phyloP scores from a whole-genome alignment of 2,329 filamentous ascomycete genomes.

The Lanzia echinophila region DNA sequence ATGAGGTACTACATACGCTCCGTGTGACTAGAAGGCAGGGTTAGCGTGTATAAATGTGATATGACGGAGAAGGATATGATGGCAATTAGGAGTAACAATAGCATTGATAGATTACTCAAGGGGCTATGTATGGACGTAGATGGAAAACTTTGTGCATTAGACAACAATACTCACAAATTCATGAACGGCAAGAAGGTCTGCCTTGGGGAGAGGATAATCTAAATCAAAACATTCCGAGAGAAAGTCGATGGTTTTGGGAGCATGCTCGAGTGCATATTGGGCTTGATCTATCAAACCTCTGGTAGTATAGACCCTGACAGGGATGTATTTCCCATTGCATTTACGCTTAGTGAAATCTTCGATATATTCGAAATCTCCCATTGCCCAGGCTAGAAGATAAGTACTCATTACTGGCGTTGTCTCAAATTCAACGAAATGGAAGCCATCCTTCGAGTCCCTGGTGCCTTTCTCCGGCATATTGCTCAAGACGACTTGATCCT shows the following conservation, averaged over 20 bases:
- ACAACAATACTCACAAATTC: slow-evolving; percentile 61
- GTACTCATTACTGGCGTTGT: slow-evolving; percentile 82
- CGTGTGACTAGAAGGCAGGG: slow-evolving; percentile 42
- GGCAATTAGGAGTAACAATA: too few species aligned
- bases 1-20: slow-evolving; percentile 54
- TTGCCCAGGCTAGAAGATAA: slow-evolving; percentile 84
- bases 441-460: slow-evolving; percentile 53
- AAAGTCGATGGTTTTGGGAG: slow-evolving; percentile 89
- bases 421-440: slow-evolving; percentile 72
- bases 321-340: slow-evolving; percentile 86
- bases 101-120: neutral
- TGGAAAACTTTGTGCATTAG: neutral
- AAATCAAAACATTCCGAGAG: slow-evolving; percentile 93
- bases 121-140: neutral
- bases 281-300: slow-evolving; percentile 91
- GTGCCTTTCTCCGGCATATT: slow-evolving; percentile 88
- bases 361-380: slow-evolving; percentile 95
- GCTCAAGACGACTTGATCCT: slow-evolving; percentile 80
- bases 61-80: neutral
- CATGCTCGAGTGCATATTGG: slow-evolving; percentile 81
- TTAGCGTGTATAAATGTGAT: slow-evolving; percentile 31
- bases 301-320: slow-evolving; percentile 93
- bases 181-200: slow-evolving; percentile 83
- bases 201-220: slow-evolving; percentile 89
- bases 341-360: slow-evolving; percentile 84